Evolutionary conservation across 192 early-diverging fungal genomes (phyloP), one percentile per base, ranked within the genome.

Genomic region (Thamnidium elegans): DNA sequence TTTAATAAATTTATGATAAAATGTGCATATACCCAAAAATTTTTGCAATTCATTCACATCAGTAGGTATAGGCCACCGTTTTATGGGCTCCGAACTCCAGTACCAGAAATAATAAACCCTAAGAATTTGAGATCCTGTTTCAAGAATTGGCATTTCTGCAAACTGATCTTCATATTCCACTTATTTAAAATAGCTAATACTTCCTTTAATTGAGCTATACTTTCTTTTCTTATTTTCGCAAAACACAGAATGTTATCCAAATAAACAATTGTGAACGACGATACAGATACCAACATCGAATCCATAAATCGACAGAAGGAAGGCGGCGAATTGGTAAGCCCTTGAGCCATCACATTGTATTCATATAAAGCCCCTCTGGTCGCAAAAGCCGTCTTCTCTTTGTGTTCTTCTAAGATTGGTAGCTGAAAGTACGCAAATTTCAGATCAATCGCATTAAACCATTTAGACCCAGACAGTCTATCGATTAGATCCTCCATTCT

Each of bases 401-500:
- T 52, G 10, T 19, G 13, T 2, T 50, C 14, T 19, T 48, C 13
- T 1, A 36, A 26, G 1, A 63, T 14, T 0, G 46, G 30, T 0
- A 64, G 10, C 11, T 64, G 62, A 21, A 21, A 54, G 23, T 53
- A 64, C 8, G 13, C 20, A 0, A 21, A 36, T 19, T 31, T 53
- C 10, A 44, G 19, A 6, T 54, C 62, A 6, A 75, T 5, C 0
- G 50, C 23, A 0, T 75, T 58, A 26, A 82, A 80, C 0, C 69
- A 17, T 0, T 58, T 19, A 1, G 64, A 55, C 1, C 67, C 69
- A 31, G 45, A 14, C 0, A 79, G 66, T 1, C 39, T 42, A 10
- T 74, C 76, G 26, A 85, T 39, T 5, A 77, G 26, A 26, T 83
- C 80, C 1, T 72, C 45, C 15, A 86, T 81, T 17, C 68, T 26